Evolutionary conservation across 192 early-diverging fungal species (phyloP), one percentile per base, ranked within the genome.

Genomic region (Gaertneriomyces sp.): DNA sequence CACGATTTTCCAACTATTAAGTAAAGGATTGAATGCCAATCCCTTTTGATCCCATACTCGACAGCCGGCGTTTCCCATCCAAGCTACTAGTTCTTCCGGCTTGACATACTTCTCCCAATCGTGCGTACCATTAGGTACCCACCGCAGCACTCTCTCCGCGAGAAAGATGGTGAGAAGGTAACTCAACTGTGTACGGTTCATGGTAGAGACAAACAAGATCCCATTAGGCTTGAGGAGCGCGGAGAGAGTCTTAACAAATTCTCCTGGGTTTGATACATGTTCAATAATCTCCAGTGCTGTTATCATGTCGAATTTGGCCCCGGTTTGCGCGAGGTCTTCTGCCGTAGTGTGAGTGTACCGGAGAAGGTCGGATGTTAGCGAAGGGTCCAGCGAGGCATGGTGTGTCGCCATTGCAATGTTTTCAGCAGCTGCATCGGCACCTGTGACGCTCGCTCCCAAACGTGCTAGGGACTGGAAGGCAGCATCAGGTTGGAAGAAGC

Each of bases 281-380:
- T 98, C 96, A 53, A 96, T 88, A 38, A 96, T 90, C 70, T 98
- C 96, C 70, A 95, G 74, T 1, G 90, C 90, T 12, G 84, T 84
- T 7, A 98, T 92, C 12, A 82, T 77, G 74, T 95, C 93, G 69
- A 91, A 96, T 19, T 68, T 61, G 61, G 73, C 69, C 41, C 63
- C 72, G 12, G 80, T 69, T 11, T 66, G 76, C 8, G 78, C 52
- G 6, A 89, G 68, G 57, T 87, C 72, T 68, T 94, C 91, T 40
- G 88, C 88, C 7, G 90, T 91, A 16, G 79, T 81, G 57, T 89
- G 79, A 39, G 72, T 61, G 74, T 89, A 92, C 52, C 83, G 77
- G 4, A 91, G 50, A 6, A 79, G 80, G 17, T 67, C 74, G 51
- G 10, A 4, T 16, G n/a, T 44, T 61, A 94, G 69, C 54, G 61